A percentile compares a stretch with the other conserved stretches of the same genome.
Conservation (phyloP, 169 alveolate species). For the Cryptosporidium muris region DNA sequence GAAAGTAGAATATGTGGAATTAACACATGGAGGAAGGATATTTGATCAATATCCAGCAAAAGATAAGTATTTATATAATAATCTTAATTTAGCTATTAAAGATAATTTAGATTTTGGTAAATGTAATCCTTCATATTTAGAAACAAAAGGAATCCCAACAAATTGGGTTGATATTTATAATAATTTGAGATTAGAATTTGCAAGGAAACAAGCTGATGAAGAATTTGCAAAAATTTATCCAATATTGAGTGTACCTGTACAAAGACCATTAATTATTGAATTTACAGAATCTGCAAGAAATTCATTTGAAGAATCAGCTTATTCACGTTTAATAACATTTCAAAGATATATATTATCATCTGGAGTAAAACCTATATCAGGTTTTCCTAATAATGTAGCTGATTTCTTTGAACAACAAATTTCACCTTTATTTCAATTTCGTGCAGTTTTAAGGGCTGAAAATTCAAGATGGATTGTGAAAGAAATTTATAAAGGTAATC, state of each 20-base stretch:
- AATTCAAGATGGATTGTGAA: conserved; percentile 12
- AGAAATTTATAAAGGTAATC: conserved; percentile 20
- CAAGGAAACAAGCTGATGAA: background rate
- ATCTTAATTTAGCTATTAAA: conserved; percentile 3
- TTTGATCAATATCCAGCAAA: conserved; percentile 61
- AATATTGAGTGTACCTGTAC: conserved; percentile 8
- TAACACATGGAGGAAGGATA: conserved; percentile 23
- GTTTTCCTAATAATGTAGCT: conserved; percentile 31
- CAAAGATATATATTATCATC: conserved; percentile 4
- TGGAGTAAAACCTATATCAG: background rate
- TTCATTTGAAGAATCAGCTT: conserved; percentile 5
- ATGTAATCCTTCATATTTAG: conserved; percentile 8
- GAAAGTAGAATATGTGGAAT: conserved; percentile 47
- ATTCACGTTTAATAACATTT: conserved; percentile 18
- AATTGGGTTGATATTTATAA: conserved; percentile 29
- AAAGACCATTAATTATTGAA: conserved; percentile 12
- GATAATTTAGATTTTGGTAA: conserved; percentile 12
- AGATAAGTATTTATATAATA: conserved; percentile 2
- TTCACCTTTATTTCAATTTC: conserved; percentile 46
- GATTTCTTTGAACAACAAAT: conserved; percentile 15
- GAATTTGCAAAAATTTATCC: conserved; percentile 17
- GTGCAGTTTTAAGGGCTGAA: conserved; percentile 12
- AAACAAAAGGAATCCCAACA: conserved; percentile 12
- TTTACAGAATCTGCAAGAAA: conserved; percentile 5
- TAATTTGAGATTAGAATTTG: conserved; percentile 6